Base-by-base conservation (phyloP, 2,329 filamentous ascomycete genomes). In the Aspergillus ochraceus region DNA sequence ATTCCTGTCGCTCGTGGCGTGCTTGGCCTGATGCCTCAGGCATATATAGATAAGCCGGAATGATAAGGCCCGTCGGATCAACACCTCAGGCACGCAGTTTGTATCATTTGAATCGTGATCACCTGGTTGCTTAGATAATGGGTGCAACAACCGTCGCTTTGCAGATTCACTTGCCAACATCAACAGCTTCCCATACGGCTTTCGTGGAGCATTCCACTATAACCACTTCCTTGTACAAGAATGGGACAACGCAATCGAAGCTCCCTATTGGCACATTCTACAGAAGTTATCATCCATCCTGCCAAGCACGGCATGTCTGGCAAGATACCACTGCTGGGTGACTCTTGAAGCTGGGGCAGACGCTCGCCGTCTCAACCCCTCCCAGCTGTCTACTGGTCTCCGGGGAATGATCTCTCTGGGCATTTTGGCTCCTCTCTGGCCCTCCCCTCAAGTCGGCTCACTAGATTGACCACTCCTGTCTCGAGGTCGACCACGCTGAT, bases 41-140 rank as follows among this genome's bases (percentile, higher is more conserved):
- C 63, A 58, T 24, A 3, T 14, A 14, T 4, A n/a, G 36, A 32
- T 46, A 29, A 56, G 39, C 54, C 45, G 54, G 26, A 6, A 29
- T 19, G 50, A 52, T 52, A 52, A 52, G 50, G 6, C 19, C 12
- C 29, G 5, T 3, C 2, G 8, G 17, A 14, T 42, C 14, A 42
- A 2, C 22, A 59, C 60, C 62, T 67, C 32, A 65, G 64, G 63
- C 63, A 59, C 24, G 5, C 20, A 26, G 32, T 42, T 42, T 39
- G 30, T 53, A 20, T 39, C n/a, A 60, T 12, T 32, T 46, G 36
- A 42, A n/a, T 36, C 11, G 20, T 30, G 55, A 60, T 64, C 58
- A 61, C 50, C 61, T 64, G 60, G 2, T 49, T 49, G 59, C 42
- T 68, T 64, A 68, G 46, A 60, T 66, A 66, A 67, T 52, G 26